Evolutionary conservation across 257 asterid genomes (phyloP), one percentile per base, ranked within the genome.

Genomic region (Mentha longifolia): DNA sequence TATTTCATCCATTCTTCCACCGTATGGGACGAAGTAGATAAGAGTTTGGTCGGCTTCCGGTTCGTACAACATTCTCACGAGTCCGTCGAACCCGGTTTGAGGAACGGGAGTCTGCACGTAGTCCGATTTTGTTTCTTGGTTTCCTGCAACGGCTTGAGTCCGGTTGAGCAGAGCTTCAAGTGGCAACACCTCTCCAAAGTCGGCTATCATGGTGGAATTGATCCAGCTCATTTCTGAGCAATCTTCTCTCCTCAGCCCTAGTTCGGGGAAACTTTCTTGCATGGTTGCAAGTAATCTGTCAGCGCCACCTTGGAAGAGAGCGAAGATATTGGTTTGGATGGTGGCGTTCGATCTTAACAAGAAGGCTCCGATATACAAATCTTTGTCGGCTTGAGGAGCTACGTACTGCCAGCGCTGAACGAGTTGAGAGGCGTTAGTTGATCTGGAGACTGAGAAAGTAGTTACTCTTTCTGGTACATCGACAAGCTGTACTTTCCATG

Each of bases 201-300:
- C n/a, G n/a, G n/a, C n/a, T n/a, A n/a, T n/a, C n/a, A n/a, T n/a
- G 13, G 10, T 12, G 14, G 86, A 65, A 13, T 71, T 71, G 15
- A 79, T 37, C 83, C 83, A 84, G 9, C 81, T 76, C 82, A 74
- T 71, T 19, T 81, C 84, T 0, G 19, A 28, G 67, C 80, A 77
- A 6, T 81, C 83, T 58, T 72, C 60, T n/a, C n/a, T 50, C 82
- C 12, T 59, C 22, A 78, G 4, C 0, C 83, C 86, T 25, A 84
- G 25, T 49, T 84, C 79, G 0, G 84, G 88, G 74, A 84, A 84
- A 5, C 47, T 61, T 31, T 42, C 13, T 20, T 65, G 60, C 74
- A 75, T 60, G 19, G 67, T 0, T 0, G 69, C 10, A 9, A 84
- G 37, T 37, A 84, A 60, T 42, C 64, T 25, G 33, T 81, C 79